Conservation (phyloP, 371 early-diverging fungal species). For the Mortierella sp. region DNA sequence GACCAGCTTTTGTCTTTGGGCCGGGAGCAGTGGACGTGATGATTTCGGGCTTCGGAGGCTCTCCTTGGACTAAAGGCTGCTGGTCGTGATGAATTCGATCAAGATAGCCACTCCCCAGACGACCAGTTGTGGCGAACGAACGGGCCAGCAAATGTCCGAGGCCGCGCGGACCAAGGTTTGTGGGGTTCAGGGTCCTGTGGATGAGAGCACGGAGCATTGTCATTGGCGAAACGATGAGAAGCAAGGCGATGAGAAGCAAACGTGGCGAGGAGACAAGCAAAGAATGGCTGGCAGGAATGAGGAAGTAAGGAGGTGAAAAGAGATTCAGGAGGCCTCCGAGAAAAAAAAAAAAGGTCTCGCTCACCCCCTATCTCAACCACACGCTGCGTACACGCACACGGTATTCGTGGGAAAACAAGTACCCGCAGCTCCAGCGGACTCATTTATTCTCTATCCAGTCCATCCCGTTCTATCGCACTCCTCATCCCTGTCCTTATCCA, state of each 20-base stretch:
- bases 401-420: too few species aligned
- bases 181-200: not conserved
- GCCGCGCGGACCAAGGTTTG: slow-evolving; percentile 5
- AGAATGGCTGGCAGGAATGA: not conserved
- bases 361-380: not conserved
- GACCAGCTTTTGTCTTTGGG: slow-evolving; percentile 35
- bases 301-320: not conserved
- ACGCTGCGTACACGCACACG: not conserved
- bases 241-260: not conserved
- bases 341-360: not conserved
- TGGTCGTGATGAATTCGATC: slow-evolving; percentile 36
- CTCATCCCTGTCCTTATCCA: not conserved
- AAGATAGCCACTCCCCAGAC: slow-evolving; percentile 3
- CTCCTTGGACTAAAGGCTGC: slow-evolving; percentile 31
- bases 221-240: not conserved
- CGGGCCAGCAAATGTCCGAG: slow-evolving; percentile 14
- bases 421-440: too few species aligned
- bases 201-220: slow-evolving; percentile 1
- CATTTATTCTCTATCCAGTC: not conserved
- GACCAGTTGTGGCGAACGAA: slow-evolving; percentile 11
- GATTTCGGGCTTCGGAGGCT: slow-evolving; percentile 41
- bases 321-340: not conserved
- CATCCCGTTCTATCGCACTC: too few species aligned
- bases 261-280: not conserved
- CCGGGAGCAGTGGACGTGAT: slow-evolving; percentile 30